Conservation (phyloP, 129 eudicot species). For the Tanacetum coccineum region DNA sequence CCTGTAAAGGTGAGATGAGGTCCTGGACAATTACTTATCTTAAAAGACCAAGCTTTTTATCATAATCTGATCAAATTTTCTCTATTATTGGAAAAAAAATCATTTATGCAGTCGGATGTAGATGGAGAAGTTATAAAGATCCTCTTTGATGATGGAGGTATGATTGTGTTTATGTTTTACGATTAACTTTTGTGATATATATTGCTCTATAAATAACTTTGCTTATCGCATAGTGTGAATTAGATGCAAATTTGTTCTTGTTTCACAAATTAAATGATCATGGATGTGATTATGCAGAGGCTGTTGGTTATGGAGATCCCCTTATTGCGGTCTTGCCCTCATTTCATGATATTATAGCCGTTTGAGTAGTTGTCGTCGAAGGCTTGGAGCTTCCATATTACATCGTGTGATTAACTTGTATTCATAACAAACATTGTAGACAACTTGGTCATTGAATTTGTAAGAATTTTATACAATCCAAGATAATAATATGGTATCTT, state of each 20-base stretch:
- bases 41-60: not conserved
- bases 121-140: conserved; percentile 82
- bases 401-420: too few species aligned
- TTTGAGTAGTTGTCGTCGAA: too few species aligned
- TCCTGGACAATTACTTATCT: not conserved
- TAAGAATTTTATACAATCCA: too few species aligned
- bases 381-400: too few species aligned
- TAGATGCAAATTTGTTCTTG: not conserved
- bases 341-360: conserved; percentile 42
- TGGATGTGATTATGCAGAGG: conserved; percentile 46
- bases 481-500: too few species aligned
- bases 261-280: not conserved
- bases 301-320: conserved; percentile 94
- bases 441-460: too few species aligned
- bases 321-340: conserved; percentile 77
- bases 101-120: conserved; percentile 61
- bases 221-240: not conserved
- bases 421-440: too few species aligned
- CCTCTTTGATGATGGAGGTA: conserved; percentile 83
- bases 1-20: conserved; percentile 59
- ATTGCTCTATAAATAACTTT: not conserved
- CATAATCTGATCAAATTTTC: not conserved
- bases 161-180: not conserved
- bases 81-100: not conserved
- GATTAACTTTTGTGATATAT: too few species aligned